phyloP scores from a whole-genome alignment of 768 basidiomycete species.

The Boletellus sp. region DNA sequence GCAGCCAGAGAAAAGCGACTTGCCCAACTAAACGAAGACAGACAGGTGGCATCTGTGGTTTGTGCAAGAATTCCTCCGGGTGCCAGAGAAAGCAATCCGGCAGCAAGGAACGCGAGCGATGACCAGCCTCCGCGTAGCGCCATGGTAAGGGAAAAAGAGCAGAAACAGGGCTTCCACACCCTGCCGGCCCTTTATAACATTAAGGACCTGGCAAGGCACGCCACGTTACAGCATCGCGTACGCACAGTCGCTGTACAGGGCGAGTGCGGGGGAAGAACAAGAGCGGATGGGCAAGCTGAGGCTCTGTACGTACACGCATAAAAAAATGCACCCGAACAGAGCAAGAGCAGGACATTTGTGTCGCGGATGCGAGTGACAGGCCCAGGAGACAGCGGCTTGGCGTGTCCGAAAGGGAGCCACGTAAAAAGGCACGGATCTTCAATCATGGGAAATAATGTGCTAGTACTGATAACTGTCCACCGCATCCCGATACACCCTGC shows the following conservation, averaged over 20 bases:
- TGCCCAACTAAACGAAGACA: constrained; percentile 26
- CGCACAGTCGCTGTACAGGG: background rate
- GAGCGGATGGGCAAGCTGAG: too few species aligned
- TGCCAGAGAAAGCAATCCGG: constrained; percentile 13
- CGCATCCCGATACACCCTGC: background rate
- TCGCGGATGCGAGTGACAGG: background rate
- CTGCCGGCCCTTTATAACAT: background rate
- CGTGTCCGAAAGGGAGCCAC: background rate
- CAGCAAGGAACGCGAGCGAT: constrained; percentile 16
- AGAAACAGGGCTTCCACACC: background rate
- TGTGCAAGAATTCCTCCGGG: constrained; percentile 23
- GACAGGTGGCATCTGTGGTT: constrained; percentile 20
- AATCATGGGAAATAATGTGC: constrained; percentile 25
- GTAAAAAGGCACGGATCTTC: background rate
- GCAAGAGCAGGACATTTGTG: too few species aligned
- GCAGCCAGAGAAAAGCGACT: background rate
- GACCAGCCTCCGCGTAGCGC: constrained; percentile 5
- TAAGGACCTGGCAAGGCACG: background rate
- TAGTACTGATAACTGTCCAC: constrained; percentile 40
- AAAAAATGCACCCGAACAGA: background rate
- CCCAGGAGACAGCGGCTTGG: too few species aligned
- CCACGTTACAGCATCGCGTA: background rate
- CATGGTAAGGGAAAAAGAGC: constrained; percentile 8
- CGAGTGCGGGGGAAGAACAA: background rate
- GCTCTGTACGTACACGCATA: background rate